A percentile compares a stretch with the other conserved stretches of the same genome.
Evolutionary conservation across 2,329 filamentous ascomycete genomes (phyloP).

Genomic region (Juglanconis juglandina): DNA sequence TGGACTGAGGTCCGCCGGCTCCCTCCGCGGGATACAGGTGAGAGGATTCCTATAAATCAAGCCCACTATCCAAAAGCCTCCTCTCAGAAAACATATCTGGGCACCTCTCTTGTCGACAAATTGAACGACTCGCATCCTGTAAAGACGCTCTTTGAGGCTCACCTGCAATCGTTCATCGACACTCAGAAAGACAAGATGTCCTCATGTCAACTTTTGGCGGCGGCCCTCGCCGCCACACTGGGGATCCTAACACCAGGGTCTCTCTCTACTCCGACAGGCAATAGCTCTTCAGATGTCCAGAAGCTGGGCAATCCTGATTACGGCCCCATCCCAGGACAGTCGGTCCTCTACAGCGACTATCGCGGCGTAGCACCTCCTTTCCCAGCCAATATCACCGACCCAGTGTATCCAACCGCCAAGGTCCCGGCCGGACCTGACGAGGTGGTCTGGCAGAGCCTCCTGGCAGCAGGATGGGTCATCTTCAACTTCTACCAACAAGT

Average conservation of each 20-base stretch:
- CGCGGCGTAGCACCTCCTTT: constrained; percentile 31
- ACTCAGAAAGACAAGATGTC: neutral
- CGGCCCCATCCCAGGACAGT: constrained; percentile 1
- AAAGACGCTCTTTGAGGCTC: too few relatives aligned
- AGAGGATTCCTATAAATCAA: too few relatives aligned
- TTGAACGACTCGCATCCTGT: too few relatives aligned
- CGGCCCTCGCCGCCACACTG: neutral
- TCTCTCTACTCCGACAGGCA: neutral
- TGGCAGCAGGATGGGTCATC: constrained; percentile 42
- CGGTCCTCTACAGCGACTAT: constrained; percentile 30
- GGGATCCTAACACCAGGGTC: neutral
- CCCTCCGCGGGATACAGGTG: too few relatives aligned
- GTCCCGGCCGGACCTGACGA: constrained; percentile 33
- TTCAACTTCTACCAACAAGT: constrained; percentile 40
- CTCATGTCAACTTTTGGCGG: too few relatives aligned
- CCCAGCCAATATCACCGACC: constrained; percentile 33
- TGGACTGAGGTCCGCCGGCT: too few relatives aligned
- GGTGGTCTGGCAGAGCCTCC: constrained; percentile 41
- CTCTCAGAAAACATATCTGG: too few relatives aligned
- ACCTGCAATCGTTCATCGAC: too few relatives aligned
- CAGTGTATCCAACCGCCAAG: constrained; percentile 25
- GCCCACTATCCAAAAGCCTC: too few relatives aligned
- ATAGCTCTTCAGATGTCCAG: neutral
- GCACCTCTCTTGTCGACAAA: too few relatives aligned
- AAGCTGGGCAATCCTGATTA: neutral